These are phyloP conservation scores for Orbilia oligospora DNA, from an alignment of 2,329 filamentous ascomycete species.

Conservation along the genomic window DNA sequence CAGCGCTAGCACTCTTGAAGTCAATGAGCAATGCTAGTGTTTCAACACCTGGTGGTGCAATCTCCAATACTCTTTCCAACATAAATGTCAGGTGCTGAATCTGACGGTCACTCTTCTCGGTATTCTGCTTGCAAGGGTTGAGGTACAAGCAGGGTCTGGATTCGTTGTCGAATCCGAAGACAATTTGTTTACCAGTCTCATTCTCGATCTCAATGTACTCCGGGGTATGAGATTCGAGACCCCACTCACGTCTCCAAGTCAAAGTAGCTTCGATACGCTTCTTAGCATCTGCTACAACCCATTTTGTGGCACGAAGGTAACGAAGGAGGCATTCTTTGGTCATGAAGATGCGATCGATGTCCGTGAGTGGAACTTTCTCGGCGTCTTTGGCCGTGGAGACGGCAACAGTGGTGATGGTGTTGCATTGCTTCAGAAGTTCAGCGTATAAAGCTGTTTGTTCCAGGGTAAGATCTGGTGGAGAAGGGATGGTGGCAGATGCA, in stretches of 20 bases:
- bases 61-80: slow-evolving; percentile 88
- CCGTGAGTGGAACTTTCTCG: slow-evolving; percentile 76
- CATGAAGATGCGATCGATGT: slow-evolving; percentile 88
- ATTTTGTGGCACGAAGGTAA: slow-evolving; percentile 94
- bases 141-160: slow-evolving; percentile 92
- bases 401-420: slow-evolving; percentile 80
- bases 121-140: slow-evolving; percentile 92
- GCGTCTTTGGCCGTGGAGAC: slow-evolving; percentile 74
- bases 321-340: slow-evolving; percentile 92
- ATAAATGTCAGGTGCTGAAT: slow-evolving; percentile 96
- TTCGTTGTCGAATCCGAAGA: slow-evolving; percentile 87
- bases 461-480: slow-evolving; percentile 75
- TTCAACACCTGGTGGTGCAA: slow-evolving; percentile 90
- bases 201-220: slow-evolving; percentile 95
- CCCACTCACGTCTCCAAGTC: slow-evolving; percentile 91
- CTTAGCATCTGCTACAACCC: slow-evolving; percentile 81
- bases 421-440: slow-evolving; percentile 77
- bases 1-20: slow-evolving; percentile 83
- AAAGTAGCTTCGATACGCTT: slow-evolving; percentile 86
- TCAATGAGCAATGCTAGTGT: slow-evolving; percentile 89
- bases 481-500: slow-evolving; percentile 68
- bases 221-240: slow-evolving; percentile 78
- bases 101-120: slow-evolving; percentile 85
- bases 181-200: slow-evolving; percentile 94
- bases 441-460: slow-evolving; percentile 89